Percentiles rank a stretch among this genome's conserved stretches.
These are phyloP conservation scores for Xylariaceae sp. DNA, from an alignment of 2,329 filamentous ascomycete species.

Conservation along the genomic window DNA sequence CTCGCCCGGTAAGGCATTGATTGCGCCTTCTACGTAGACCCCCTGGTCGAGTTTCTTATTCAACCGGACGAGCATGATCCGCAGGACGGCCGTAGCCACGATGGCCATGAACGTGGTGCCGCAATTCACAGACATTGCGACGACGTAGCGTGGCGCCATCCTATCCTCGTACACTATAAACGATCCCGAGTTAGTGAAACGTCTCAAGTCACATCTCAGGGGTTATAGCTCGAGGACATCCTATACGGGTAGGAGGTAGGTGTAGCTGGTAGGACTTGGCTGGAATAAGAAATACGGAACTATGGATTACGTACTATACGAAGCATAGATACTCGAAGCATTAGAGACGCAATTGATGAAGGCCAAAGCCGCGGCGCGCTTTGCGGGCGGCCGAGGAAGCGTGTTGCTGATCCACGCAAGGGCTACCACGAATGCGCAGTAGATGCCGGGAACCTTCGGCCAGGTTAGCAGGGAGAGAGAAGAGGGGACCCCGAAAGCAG, in stretches of 20 bases:
- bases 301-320: no score
- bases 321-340: conserved; percentile 68
- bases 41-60: conserved; percentile 72
- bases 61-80: conserved; percentile 63
- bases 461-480: conserved; percentile 4
- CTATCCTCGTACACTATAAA: conserved; percentile 65
- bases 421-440: conserved; percentile 68
- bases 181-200: no score
- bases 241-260: no score
- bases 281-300: no score
- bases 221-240: no score
- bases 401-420: conserved; percentile 78
- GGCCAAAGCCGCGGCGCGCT: conserved; percentile 69
- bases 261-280: no score
- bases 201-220: no score
- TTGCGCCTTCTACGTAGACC: conserved; percentile 57
- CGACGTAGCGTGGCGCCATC: conserved; percentile 47
- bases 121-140: conserved; percentile 71
- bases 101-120: conserved; percentile 66
- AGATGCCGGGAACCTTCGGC: conserved; percentile 56
- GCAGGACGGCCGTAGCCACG: conserved; percentile 61
- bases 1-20: conserved; percentile 59
- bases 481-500: not conserved
- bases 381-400: conserved; percentile 74
- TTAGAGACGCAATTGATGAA: conserved; percentile 77